A percentile compares a stretch with the other conserved stretches of the same genome.
Conservation (phyloP, 2,329 filamentous ascomycete species). For the Aspergillus viridinutans region DNA sequence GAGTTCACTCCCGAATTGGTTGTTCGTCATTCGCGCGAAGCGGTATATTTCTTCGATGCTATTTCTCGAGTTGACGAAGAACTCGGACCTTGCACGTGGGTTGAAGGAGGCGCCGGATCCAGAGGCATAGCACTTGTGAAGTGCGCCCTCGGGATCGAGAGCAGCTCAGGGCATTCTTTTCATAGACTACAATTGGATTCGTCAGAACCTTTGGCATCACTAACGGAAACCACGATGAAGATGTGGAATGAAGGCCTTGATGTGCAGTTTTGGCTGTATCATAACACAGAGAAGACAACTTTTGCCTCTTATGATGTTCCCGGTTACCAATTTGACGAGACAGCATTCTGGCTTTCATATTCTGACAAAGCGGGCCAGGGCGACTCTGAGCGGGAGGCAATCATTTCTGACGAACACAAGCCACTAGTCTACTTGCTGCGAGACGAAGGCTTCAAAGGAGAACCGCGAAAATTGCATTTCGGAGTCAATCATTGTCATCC, state of each 20-base stretch:
- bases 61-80: slow-evolving; percentile 35
- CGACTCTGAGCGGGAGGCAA: background rate
- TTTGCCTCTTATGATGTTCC: slow-evolving; percentile 29
- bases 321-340: slow-evolving; percentile 42
- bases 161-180: background rate
- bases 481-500: background rate
- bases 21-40: slow-evolving; percentile 38
- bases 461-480: background rate
- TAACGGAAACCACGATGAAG: slow-evolving; percentile 24
- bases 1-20: slow-evolving; percentile 27
- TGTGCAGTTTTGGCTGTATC: slow-evolving; percentile 38
- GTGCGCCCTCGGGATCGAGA: background rate
- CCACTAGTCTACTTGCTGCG: background rate
- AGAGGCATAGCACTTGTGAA: slow-evolving; percentile 9
- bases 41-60: slow-evolving; percentile 48
- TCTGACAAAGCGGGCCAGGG: background rate
- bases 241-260: slow-evolving; percentile 41
- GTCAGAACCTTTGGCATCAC: slow-evolving; percentile 3
- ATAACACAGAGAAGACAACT: slow-evolving; percentile 24
- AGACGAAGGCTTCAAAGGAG: background rate
- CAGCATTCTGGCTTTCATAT: background rate
- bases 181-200: background rate
- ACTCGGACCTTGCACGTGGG: slow-evolving; percentile 26
- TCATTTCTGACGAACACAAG: background rate
- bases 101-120: slow-evolving; percentile 43